These are phyloP conservation scores for Pseudohyphozyma bogoriensis DNA, from an alignment of 768 basidiomycete species.

Conservation along the genomic window DNA sequence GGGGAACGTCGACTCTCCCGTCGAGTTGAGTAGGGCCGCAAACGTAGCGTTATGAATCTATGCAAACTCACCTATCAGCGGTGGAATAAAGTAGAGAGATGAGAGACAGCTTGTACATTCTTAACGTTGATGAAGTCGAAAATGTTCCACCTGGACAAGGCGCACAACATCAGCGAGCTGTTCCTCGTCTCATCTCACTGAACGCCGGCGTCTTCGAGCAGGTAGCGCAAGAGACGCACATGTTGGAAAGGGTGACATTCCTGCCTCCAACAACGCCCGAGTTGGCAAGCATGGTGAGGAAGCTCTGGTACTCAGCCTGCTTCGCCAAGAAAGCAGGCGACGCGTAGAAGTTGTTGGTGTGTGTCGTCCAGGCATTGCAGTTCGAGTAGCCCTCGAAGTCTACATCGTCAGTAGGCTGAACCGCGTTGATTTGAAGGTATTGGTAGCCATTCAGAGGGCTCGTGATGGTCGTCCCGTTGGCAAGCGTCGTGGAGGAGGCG, in stretches of 20 bases:
- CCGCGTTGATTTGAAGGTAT: constrained; percentile 59
- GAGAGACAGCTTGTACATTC: not conserved
- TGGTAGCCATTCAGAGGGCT: constrained; percentile 62
- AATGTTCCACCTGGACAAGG: too few species aligned
- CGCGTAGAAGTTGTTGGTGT: constrained; percentile 51
- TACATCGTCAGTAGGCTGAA: constrained; percentile 6
- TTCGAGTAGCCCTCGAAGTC: constrained; percentile 23
- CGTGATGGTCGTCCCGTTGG: constrained; percentile 52
- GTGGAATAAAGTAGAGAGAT: not conserved
- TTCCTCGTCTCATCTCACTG: not conserved
- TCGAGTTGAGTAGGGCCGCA: constrained; percentile 63
- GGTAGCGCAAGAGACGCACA: constrained; percentile 2
- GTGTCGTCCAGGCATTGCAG: constrained; percentile 41
- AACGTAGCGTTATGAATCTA: constrained; percentile 70
- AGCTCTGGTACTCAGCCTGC: constrained; percentile 10
- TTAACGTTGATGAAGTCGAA: constrained; percentile 15
- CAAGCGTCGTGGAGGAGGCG: constrained; percentile 47
- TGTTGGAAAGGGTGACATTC: constrained; percentile 25
- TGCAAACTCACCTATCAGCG: constrained; percentile 70
- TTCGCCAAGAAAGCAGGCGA: constrained; percentile 39
- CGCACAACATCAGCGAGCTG: too few species aligned
- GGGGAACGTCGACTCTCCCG: constrained; percentile 48
- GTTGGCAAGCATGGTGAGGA: constrained; percentile 20
- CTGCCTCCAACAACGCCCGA: constrained; percentile 28
- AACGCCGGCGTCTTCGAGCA: not conserved